A percentile compares a stretch with the other conserved stretches of the same genome.
These are phyloP conservation scores for Gymnopilus dilepis DNA, from an alignment of 768 basidiomycete species.

Conservation along the genomic window DNA sequence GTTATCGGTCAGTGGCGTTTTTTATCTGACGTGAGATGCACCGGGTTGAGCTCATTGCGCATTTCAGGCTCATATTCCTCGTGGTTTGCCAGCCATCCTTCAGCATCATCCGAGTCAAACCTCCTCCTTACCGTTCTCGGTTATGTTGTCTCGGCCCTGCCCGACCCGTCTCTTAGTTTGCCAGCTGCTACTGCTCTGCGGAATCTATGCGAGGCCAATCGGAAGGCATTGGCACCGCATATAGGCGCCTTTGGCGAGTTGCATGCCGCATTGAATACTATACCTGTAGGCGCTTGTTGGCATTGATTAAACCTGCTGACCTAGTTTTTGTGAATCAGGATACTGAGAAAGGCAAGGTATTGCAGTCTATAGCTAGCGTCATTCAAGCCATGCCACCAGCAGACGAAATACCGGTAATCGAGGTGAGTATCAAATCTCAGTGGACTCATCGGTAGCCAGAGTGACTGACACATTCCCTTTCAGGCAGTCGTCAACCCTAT, in stretches of 20 bases:
- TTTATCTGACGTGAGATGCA: neutral
- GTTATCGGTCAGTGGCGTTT: conserved; percentile 65
- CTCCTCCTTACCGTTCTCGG: conserved; percentile 68
- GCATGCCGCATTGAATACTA: conserved; percentile 73
- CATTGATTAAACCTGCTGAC: neutral
- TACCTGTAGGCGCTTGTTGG: conserved; percentile 60
- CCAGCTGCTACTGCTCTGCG: conserved; percentile 84
- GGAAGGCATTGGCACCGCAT: conserved; percentile 81
- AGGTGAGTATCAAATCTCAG: conserved; percentile 46
- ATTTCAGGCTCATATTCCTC: conserved; percentile 71
- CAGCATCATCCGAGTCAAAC: conserved; percentile 35
- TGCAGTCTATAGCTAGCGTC: conserved; percentile 92
- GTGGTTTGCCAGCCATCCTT: conserved; percentile 69
- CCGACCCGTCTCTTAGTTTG: conserved; percentile 66
- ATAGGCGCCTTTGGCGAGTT: conserved; percentile 85
- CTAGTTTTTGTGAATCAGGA: conserved; percentile 60
- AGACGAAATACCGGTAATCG: conserved; percentile 79
- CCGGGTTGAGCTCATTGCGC: neutral
- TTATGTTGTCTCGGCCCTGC: conserved; percentile 74
- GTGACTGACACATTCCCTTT: conserved; percentile 5
- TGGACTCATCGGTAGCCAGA: neutral
- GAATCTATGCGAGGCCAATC: conserved; percentile 89
- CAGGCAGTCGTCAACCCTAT: conserved; percentile 81
- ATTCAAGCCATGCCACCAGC: conserved; percentile 86
- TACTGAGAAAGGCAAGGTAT: conserved; percentile 86